These are phyloP conservation scores for Trichoderma asperelloides DNA, from an alignment of 495 filamentous ascomycete genomes.

Conservation along the genomic window DNA sequence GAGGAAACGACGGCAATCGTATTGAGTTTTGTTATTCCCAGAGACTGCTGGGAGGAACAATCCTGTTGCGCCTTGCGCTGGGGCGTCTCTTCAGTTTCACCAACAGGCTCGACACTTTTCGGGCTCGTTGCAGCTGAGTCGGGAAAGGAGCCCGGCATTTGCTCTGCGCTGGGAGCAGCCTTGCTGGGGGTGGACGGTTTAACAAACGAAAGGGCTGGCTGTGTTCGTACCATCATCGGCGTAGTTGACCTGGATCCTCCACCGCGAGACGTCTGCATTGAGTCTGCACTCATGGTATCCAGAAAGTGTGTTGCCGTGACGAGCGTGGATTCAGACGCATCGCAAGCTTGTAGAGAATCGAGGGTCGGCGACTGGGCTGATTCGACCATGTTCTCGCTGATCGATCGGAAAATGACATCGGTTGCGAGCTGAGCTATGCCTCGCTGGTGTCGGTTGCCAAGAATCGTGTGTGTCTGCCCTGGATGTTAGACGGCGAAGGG, in stretches of 20 bases:
- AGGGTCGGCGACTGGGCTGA: conserved; percentile 52
- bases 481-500: not conserved
- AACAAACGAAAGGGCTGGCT: conserved; percentile 20
- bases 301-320: conserved; percentile 68
- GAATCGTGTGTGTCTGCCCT: conserved; percentile 87
- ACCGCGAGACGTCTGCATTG: conserved; percentile 39
- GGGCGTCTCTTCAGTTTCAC: conserved; percentile 10
- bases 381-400: conserved; percentile 58
- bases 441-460: conserved; percentile 76
- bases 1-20: not conserved
- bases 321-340: conserved; percentile 78
- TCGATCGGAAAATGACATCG: conserved; percentile 77
- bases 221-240: conserved; percentile 63
- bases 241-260: conserved; percentile 67
- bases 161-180: not conserved
- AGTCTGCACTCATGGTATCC: conserved; percentile 67
- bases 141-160: conserved; percentile 17
- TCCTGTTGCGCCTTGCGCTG: not conserved
- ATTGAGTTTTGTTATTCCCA: not conserved
- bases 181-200: not conserved
- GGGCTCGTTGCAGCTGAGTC: conserved; percentile 16
- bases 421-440: conserved; percentile 88
- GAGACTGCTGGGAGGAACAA: not conserved
- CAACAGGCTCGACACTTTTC: conserved; percentile 31
- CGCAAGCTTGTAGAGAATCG: conserved; percentile 62